phyloP scores from a whole-genome alignment of 148 eudicot genomes.

The Mesembryanthemum crystallinum region DNA sequence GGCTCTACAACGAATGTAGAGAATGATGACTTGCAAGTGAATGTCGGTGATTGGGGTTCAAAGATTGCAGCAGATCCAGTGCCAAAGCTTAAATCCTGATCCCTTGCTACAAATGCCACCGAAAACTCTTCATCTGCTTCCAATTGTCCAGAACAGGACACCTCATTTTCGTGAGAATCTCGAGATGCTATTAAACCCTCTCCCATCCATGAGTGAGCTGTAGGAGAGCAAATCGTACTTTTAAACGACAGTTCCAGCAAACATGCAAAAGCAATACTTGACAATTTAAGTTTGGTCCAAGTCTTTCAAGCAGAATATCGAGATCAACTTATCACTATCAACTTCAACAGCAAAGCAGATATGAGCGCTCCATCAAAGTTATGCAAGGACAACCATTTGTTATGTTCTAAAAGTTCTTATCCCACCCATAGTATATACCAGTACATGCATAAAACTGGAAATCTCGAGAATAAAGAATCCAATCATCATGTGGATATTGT shows the following conservation, averaged over 20 bases:
- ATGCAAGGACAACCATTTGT: not conserved
- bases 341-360: not conserved
- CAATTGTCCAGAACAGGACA: constrained; percentile 29
- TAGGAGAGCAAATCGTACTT: constrained; percentile 7
- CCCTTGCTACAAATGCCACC: constrained; percentile 43
- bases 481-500: no score
- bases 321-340: not conserved
- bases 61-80: constrained; percentile 35
- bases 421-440: no score
- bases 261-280: not conserved
- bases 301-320: not conserved
- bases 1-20: constrained; percentile 58
- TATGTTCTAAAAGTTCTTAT: not conserved
- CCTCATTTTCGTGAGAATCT: constrained; percentile 22
- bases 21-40: constrained; percentile 58
- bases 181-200: constrained; percentile 26
- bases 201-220: constrained; percentile 72
- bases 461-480: no score
- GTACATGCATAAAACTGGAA: no score
- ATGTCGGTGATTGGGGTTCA: constrained; percentile 44
- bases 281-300: not conserved
- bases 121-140: constrained; percentile 35
- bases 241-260: not conserved
- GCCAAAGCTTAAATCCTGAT: constrained; percentile 70
- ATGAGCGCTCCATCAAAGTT: not conserved